Percentiles rank a stretch among this genome's conserved stretches.
Evolutionary conservation across 2,329 filamentous ascomycete species (phyloP).

Genomic region (Hypomyces rosellus): DNA sequence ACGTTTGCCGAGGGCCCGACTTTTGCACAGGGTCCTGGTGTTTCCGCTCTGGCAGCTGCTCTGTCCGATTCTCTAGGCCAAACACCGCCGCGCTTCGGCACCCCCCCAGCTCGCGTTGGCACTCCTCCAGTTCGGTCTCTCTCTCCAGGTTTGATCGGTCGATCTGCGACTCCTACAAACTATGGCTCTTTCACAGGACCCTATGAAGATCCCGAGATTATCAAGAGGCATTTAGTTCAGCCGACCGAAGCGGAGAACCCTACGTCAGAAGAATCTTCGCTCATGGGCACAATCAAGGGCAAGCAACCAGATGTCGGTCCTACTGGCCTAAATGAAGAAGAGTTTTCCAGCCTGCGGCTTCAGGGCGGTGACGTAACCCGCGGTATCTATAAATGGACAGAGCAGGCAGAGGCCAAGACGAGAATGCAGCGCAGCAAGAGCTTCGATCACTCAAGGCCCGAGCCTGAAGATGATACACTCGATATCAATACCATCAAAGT

Average conservation of each 20-base stretch:
- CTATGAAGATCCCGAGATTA: slow-evolving; percentile 84
- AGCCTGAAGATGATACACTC: slow-evolving; percentile 71
- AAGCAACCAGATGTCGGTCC: slow-evolving; percentile 41
- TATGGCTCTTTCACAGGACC: slow-evolving; percentile 75
- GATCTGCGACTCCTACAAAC: slow-evolving; percentile 56
- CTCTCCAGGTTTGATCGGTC: slow-evolving; percentile 29
- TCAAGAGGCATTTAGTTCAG: slow-evolving; percentile 81
- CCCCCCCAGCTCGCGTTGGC: slow-evolving; percentile 51
- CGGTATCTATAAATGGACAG: slow-evolving; percentile 94
- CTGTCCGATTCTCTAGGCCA: slow-evolving; percentile 67
- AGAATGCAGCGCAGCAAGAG: slow-evolving; percentile 77
- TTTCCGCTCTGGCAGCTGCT: slow-evolving; percentile 85
- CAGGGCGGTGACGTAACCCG: slow-evolving; percentile 94
- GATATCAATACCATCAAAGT: slow-evolving; percentile 89
- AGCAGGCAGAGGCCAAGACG: slow-evolving; percentile 69
- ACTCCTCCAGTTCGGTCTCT: slow-evolving; percentile 46
- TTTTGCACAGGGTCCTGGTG: slow-evolving; percentile 67
- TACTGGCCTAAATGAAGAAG: slow-evolving; percentile 55
- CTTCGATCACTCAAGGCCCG: slow-evolving; percentile 70
- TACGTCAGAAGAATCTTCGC: slow-evolving; percentile 42
- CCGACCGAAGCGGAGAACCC: slow-evolving; percentile 44
- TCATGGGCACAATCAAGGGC: slow-evolving; percentile 43
- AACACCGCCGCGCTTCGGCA: slow-evolving; percentile 64
- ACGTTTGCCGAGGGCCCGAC: slow-evolving; percentile 61
- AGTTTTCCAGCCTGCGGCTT: slow-evolving; percentile 87